Evolutionary conservation across 441 rosid species (phyloP).

Genomic region (Gossypium davidsonii): DNA sequence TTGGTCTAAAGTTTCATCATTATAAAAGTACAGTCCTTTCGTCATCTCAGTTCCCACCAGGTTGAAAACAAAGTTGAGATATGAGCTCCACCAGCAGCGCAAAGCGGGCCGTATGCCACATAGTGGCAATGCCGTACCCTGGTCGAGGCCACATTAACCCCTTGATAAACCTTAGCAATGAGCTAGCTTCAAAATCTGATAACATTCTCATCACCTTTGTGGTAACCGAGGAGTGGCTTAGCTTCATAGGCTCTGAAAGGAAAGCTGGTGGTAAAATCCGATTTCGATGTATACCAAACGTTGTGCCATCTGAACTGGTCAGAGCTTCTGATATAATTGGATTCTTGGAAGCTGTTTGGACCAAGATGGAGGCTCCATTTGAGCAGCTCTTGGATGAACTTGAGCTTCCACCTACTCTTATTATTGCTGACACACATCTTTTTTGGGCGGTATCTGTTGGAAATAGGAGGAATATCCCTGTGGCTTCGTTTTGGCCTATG

Average conservation of each 20-base stretch:
- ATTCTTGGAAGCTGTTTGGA: conserved; percentile 40
- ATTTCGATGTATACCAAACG: conserved; percentile 40
- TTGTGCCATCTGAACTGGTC: conserved; percentile 49
- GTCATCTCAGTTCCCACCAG: neutral
- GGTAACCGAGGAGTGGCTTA: conserved; percentile 24
- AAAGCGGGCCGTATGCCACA: conserved; percentile 7
- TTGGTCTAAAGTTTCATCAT: neutral
- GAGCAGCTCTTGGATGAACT: conserved; percentile 41
- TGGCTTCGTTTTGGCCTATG: conserved; percentile 44
- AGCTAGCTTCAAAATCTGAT: conserved; percentile 9
- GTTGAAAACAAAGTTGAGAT: neutral
- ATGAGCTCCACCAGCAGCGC: neutral
- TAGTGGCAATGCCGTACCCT: conserved; percentile 31
- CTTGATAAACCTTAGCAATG: conserved; percentile 22
- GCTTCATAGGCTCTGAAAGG: conserved; percentile 26
- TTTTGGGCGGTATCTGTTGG: conserved; percentile 41
- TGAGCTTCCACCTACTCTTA: conserved; percentile 20
- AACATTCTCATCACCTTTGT: conserved; percentile 22
- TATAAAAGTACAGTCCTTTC: neutral
- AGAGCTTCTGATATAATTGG: conserved; percentile 32
- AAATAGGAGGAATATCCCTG: conserved; percentile 44
- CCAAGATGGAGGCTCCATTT: conserved; percentile 47
- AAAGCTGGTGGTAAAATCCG: conserved; percentile 24
- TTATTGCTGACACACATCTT: conserved; percentile 43
- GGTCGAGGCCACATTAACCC: conserved; percentile 37